A percentile compares a stretch with the other conserved stretches of the same genome.
Conservation (phyloP, 2,329 filamentous ascomycete species). For the Colletotrichum siamense region DNA sequence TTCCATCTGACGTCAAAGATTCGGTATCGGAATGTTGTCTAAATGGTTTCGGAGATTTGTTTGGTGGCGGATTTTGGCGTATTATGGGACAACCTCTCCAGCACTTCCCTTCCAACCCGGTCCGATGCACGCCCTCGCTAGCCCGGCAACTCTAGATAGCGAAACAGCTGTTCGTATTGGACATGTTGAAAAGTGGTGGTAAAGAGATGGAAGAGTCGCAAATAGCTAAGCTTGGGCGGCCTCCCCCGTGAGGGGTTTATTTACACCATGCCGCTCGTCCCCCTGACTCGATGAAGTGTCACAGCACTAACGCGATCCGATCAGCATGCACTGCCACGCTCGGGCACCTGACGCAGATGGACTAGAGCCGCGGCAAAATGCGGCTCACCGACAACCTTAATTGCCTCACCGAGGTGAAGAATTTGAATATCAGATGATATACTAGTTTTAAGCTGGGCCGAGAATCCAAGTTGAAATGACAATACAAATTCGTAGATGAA, state of each 20-base stretch:
- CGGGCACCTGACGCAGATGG: not conserved
- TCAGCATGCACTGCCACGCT: constrained; percentile 17
- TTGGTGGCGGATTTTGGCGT: not conserved
- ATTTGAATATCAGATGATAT: not conserved
- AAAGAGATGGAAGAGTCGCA: not conserved
- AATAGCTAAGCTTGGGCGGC: not conserved
- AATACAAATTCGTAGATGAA: not conserved
- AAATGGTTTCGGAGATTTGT: not conserved
- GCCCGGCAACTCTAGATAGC: not conserved
- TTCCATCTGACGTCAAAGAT: constrained; percentile 11
- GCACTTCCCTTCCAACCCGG: not conserved
- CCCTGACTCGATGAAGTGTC: not conserved
- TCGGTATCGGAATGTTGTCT: not conserved
- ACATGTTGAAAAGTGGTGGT: not conserved
- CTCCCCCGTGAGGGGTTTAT: constrained; percentile 19
- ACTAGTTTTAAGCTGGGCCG: not conserved
- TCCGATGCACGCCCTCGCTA: not conserved
- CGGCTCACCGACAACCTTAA: constrained; percentile 6
- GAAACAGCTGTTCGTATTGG: not conserved
- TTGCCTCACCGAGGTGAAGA: not conserved
- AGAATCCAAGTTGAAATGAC: not conserved
- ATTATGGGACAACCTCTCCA: not conserved
- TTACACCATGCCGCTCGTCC: not conserved
- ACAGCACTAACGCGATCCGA: constrained; percentile 14
- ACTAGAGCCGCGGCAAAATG: not conserved